These are phyloP conservation scores for Theileria orientalis DNA, from an alignment of 169 alveolate genomes.

Conservation along the genomic window DNA sequence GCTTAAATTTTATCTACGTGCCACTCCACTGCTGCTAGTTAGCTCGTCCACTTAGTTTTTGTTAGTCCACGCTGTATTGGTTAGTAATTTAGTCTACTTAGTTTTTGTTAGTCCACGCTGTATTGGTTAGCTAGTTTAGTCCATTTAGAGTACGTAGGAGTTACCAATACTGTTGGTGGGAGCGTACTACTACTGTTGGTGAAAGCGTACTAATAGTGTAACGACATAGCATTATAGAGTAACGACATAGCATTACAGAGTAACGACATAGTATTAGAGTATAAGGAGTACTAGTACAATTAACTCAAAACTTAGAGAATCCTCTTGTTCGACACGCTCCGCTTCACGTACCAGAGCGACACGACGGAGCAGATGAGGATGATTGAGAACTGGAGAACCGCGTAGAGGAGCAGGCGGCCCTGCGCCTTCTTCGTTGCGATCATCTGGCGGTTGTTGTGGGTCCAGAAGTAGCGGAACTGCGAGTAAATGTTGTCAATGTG, in stretches of 20 bases:
- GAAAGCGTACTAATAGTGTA: no score
- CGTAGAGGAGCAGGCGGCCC: slow-evolving; percentile 44
- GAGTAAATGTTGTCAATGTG: slow-evolving; percentile 61
- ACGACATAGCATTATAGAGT: no score
- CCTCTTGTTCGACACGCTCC: slow-evolving; percentile 61
- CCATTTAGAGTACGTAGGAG: no score
- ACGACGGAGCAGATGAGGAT: slow-evolving; percentile 52
- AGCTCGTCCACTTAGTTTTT: no score
- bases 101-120: no score
- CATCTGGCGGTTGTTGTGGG: slow-evolving; percentile 62
- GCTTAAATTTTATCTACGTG: neutral
- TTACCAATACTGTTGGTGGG: no score
- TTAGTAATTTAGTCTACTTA: neutral
- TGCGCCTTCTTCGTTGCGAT: slow-evolving; percentile 53
- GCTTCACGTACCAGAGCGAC: slow-evolving; percentile 57
- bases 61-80: no score
- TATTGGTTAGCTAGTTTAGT: no score
- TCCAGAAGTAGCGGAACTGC: slow-evolving; percentile 65
- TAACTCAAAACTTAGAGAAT: slow-evolving; percentile 6
- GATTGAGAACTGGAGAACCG: slow-evolving; percentile 45
- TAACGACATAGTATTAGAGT: no score
- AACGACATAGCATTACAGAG: no score
- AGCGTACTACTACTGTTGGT: no score
- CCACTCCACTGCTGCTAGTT: no score
- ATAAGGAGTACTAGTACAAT: neutral